Percentiles rank a stretch among this genome's conserved stretches.
Evolutionary conservation across 805 yeast genomes (phyloP).

Genomic region (Cyberlindnera nakhonratchasimensis): DNA sequence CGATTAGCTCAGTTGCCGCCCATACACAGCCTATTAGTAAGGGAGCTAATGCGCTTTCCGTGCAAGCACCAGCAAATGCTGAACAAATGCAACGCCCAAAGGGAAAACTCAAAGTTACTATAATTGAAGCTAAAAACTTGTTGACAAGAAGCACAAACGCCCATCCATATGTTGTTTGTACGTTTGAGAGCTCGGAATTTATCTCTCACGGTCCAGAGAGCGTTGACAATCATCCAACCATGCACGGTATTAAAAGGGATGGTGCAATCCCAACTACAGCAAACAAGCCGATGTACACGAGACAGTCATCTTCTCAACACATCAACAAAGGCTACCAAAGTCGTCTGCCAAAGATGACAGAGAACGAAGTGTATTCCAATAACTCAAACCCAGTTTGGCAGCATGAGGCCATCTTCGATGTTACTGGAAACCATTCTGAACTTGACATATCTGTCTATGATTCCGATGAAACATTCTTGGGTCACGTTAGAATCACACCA

Average conservation of each 20-base stretch:
- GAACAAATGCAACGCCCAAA: constrained; percentile 43
- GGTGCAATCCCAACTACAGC: constrained; percentile 9
- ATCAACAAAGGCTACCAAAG: constrained; percentile 30
- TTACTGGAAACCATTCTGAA: constrained; percentile 77
- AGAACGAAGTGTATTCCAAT: constrained; percentile 26
- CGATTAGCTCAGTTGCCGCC: neutral
- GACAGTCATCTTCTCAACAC: constrained; percentile 43
- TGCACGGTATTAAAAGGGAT: constrained; percentile 13
- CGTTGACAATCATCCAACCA: constrained; percentile 29
- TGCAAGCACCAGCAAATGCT: neutral
- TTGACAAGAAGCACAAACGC: constrained; percentile 50
- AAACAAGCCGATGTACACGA: constrained; percentile 39
- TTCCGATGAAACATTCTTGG: constrained; percentile 82
- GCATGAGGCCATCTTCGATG: constrained; percentile 91
- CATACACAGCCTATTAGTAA: neutral
- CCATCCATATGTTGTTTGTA: constrained; percentile 86
- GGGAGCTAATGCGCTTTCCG: constrained; percentile 1
- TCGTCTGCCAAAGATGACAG: constrained; percentile 7
- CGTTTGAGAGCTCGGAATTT: constrained; percentile 87
- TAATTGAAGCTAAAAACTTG: constrained; percentile 75
- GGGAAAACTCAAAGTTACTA: constrained; percentile 79
- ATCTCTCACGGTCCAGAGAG: constrained; percentile 74
- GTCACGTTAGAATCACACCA: constrained; percentile 76
- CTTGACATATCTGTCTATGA: constrained; percentile 91
- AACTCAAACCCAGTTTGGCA: constrained; percentile 79